Percentiles rank a stretch among this genome's conserved stretches.
phyloP scores from a whole-genome alignment of 139 green algal genomes.

The Zygnema circumcarinatum region DNA sequence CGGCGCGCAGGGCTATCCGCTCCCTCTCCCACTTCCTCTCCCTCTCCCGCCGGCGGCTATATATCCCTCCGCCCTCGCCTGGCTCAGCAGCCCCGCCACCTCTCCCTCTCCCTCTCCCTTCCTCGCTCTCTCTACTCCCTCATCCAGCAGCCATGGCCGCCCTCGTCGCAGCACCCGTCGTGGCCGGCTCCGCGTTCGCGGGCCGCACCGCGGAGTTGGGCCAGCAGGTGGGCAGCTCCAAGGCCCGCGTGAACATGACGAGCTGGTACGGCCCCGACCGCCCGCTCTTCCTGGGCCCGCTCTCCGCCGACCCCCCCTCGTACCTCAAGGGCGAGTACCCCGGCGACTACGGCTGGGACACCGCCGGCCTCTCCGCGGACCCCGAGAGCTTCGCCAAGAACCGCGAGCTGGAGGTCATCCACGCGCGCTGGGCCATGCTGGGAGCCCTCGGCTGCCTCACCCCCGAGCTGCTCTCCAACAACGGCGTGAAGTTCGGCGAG shows the following conservation, averaged over 20 bases:
- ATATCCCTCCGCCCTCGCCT: no score
- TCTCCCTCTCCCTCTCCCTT: no score
- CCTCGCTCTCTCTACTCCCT: no score
- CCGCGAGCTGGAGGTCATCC: constrained; percentile 74
- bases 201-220: constrained; percentile 28
- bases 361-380: constrained; percentile 91
- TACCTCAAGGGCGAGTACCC: constrained; percentile 77
- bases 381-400: constrained; percentile 86
- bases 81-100: no score
- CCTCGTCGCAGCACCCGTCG: constrained; percentile 6
- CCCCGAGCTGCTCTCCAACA: constrained; percentile 76
- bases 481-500: constrained; percentile 68
- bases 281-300: constrained; percentile 62
- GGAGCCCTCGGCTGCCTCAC: constrained; percentile 85
- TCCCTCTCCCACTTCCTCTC: no score
- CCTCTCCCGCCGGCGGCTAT: no score
- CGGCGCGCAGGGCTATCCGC: no score
- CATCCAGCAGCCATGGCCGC: constrained; percentile 33
- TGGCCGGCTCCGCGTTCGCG: constrained; percentile 36
- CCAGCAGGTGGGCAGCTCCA: constrained; percentile 30
- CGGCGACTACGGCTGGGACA: constrained; percentile 97
- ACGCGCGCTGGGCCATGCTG: constrained; percentile 91
- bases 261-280: constrained; percentile 50
- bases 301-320: constrained; percentile 51
- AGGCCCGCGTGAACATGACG: constrained; percentile 45